These are phyloP conservation scores for Ogataea dorogensis DNA, from an alignment of 805 yeast species.

Conservation along the genomic window DNA sequence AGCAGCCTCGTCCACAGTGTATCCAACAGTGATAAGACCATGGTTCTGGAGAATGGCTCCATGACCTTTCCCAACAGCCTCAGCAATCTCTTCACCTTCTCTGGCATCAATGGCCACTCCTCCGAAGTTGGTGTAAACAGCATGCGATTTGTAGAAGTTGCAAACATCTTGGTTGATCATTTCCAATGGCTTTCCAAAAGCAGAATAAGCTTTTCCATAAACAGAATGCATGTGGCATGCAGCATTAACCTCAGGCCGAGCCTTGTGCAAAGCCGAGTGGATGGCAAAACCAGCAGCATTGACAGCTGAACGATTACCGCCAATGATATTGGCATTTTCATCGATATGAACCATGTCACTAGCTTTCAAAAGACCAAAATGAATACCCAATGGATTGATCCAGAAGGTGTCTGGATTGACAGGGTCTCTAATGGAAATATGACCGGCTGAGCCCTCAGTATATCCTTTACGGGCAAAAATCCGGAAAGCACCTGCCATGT, in stretches of 20 bases:
- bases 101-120: conserved; percentile 71
- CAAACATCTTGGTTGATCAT: conserved; percentile 83
- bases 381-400: conserved; percentile 87
- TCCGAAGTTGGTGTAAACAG: conserved; percentile 68
- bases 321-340: conserved; percentile 60
- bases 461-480: conserved; percentile 76
- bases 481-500: conserved; percentile 84
- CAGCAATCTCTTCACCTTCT: conserved; percentile 63
- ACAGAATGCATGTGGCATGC: conserved; percentile 71
- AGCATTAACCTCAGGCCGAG: conserved; percentile 68
- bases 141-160: conserved; percentile 60
- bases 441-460: conserved; percentile 82
- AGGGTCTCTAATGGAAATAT: conserved; percentile 83
- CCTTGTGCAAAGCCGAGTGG: conserved; percentile 65
- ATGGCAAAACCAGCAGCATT: conserved; percentile 72
- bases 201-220: conserved; percentile 63
- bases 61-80: conserved; percentile 56
- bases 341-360: conserved; percentile 64
- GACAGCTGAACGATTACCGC: conserved; percentile 49
- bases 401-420: conserved; percentile 77
- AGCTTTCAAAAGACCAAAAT: conserved; percentile 60
- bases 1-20: conserved; percentile 74
- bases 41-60: conserved; percentile 68
- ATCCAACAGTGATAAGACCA: conserved; percentile 69
- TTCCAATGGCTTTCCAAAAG: conserved; percentile 65